Percentiles rank a stretch among this genome's conserved stretches.
phyloP scores from a whole-genome alignment of 1,139 yeast genomes.

The Saccharomycopsis hybrid region DNA sequence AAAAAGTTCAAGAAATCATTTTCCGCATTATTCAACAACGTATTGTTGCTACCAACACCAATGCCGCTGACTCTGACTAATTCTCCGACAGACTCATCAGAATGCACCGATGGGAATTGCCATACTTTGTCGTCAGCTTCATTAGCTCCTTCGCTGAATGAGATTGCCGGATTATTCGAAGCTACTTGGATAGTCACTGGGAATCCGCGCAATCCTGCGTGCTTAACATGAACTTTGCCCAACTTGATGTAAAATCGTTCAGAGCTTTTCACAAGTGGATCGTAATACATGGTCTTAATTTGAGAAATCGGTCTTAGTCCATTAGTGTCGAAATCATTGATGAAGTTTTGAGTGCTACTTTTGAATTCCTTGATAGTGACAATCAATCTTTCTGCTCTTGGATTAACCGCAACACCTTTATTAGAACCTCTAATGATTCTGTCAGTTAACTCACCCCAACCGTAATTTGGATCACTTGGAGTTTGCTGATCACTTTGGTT shows the following conservation, averaged over 20 bases:
- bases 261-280: constrained; percentile 52
- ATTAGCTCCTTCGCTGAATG: constrained; percentile 65
- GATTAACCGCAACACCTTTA: constrained; percentile 75
- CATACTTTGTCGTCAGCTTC: constrained; percentile 49
- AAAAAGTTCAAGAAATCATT: constrained; percentile 54
- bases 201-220: constrained; percentile 29
- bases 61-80: constrained; percentile 54
- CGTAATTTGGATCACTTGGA: constrained; percentile 45
- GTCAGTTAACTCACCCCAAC: constrained; percentile 88
- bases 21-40: constrained; percentile 27
- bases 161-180: constrained; percentile 36
- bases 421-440: constrained; percentile 72
- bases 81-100: constrained; percentile 72
- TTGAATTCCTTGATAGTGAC: constrained; percentile 71
- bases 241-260: constrained; percentile 56
- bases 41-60: constrained; percentile 27
- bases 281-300: constrained; percentile 57
- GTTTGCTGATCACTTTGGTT: constrained; percentile 30
- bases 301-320: constrained; percentile 50
- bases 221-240: constrained; percentile 42
- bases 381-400: constrained; percentile 68
- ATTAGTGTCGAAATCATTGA: constrained; percentile 36
- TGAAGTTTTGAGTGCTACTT: constrained; percentile 40
- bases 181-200: constrained; percentile 45
- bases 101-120: constrained; percentile 73